A percentile compares a stretch with the other conserved stretches of the same genome.
Conservation (phyloP, 2,329 filamentous ascomycete species). For the Elsinoe perseae region DNA sequence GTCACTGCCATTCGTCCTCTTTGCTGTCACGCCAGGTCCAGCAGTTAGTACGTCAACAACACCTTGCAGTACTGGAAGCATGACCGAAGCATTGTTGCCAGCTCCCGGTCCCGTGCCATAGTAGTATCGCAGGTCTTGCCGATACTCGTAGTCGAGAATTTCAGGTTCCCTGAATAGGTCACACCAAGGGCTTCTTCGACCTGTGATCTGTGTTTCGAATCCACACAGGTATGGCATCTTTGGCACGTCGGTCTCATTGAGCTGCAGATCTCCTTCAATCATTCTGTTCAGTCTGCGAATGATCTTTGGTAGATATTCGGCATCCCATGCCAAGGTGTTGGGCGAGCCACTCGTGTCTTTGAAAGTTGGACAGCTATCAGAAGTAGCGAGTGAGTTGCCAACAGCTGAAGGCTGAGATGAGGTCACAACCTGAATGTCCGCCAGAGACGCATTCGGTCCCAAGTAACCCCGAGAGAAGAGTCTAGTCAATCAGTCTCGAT, state of each 20-base stretch:
- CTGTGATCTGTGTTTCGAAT: slow-evolving; percentile 60
- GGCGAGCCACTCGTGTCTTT: slow-evolving; percentile 46
- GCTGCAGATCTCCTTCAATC: slow-evolving; percentile 41
- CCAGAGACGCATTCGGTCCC: slow-evolving; percentile 47
- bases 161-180: slow-evolving; percentile 53
- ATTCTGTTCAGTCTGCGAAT: slow-evolving; percentile 47
- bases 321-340: slow-evolving; percentile 42
- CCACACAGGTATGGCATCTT: slow-evolving; percentile 60
- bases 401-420: slow-evolving; percentile 46
- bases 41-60: slow-evolving; percentile 47
- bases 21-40: slow-evolving; percentile 46
- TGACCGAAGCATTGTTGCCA: slow-evolving; percentile 48
- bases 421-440: slow-evolving; percentile 53
- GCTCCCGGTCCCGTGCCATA: slow-evolving; percentile 48
- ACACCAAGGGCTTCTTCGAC: slow-evolving; percentile 52
- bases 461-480: slow-evolving; percentile 56
- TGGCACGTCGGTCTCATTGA: slow-evolving; percentile 47
- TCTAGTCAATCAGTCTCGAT: slow-evolving; percentile 23
- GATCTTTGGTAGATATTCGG: slow-evolving; percentile 47
- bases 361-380: slow-evolving; percentile 56
- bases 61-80: slow-evolving; percentile 53
- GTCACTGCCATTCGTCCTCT: slow-evolving; percentile 37
- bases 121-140: slow-evolving; percentile 59
- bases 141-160: slow-evolving; percentile 55
- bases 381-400: slow-evolving; percentile 56